Conservation (phyloP, 208 protist genomes). For the Sergeia podlipaevii region DNA sequence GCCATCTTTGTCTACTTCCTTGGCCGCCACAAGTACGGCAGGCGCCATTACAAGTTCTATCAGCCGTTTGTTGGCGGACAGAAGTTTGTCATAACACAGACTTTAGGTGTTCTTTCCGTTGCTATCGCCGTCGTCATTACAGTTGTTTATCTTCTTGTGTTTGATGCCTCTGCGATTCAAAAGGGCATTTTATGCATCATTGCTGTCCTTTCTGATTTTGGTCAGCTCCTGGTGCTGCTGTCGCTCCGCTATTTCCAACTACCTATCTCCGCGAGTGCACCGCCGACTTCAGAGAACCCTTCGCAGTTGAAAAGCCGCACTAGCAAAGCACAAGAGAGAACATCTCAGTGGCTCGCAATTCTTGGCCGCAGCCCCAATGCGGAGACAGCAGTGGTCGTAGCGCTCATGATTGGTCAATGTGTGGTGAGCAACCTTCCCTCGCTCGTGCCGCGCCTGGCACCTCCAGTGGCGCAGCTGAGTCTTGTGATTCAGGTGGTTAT, state of each 20-base stretch:
- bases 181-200: conserved; percentile 41
- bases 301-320: no score
- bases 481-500: conserved; percentile 42
- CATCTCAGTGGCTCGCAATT: conserved; percentile 2
- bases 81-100: conserved; percentile 70
- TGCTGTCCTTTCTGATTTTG: conserved; percentile 30
- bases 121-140: conserved; percentile 17
- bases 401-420: conserved; percentile 33
- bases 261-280: neutral
- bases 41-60: conserved; percentile 55
- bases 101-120: conserved; percentile 45
- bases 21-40: conserved; percentile 37
- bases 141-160: conserved; percentile 23
- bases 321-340: neutral
- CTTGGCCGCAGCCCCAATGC: conserved; percentile 55
- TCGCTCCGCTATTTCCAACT: conserved; percentile 56
- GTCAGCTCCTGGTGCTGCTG: conserved; percentile 43
- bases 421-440: conserved; percentile 23
- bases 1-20: conserved; percentile 47
- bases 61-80: conserved; percentile 76
- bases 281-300: no score
- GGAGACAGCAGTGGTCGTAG: conserved; percentile 46
- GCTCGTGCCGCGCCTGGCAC: conserved; percentile 17
- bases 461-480: conserved; percentile 15
- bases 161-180: conserved; percentile 16